Base-by-base conservation (phyloP, 1,284 basidiomycete genomes). In the Rhodotorula sp. region DNA sequence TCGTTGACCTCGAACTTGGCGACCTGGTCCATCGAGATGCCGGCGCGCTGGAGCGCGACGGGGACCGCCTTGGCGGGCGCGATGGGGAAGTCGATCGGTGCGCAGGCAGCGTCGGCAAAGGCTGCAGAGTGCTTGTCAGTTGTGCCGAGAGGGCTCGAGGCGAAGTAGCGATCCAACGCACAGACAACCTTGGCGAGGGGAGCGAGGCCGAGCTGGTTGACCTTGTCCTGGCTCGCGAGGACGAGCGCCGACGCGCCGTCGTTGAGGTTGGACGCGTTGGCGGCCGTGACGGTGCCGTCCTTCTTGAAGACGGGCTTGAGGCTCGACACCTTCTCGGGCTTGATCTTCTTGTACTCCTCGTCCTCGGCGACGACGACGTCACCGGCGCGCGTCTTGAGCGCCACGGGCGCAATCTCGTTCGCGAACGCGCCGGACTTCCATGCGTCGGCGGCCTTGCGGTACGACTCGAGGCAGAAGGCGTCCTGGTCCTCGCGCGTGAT, bases 31-130 rank as follows among this genome's bases (percentile, higher is more conserved):
- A 90, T 81, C 46, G 88, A 88, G 69, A 99, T 85, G 77, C 91
- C 91, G 60, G 96, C 97, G 75, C 87, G 88, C 84, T 94, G 85
- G 69, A 99, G 86, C 14, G 97, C 97, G 74, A 88, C 84, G 54
- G 97, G 97, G 59, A 99, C 85, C 52, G 95, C 96, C 71, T 91
- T 86, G 41, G 96, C 91, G 44, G 97, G 97, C 45, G 97, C 97
- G 77, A 89, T 87, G 60, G 96, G 94, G 89, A 99, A 99, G 83
- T 99, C 93, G 78, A 98, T 91, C 52, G 97, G 97, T 46, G 92
- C 93, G 78, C 93, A 90, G 79, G 97, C 97, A 74, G 92, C 93
- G 84, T 99, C 97, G 73, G 97, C 93, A 83, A 92, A 98, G 10
- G 93, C 93, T 97, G 80, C 53, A 67, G 17, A 41, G 23, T 5